A percentile compares a stretch with the other conserved stretches of the same genome.
phyloP scores from a whole-genome alignment of 768 basidiomycete genomes.

The Suillus luteus region DNA sequence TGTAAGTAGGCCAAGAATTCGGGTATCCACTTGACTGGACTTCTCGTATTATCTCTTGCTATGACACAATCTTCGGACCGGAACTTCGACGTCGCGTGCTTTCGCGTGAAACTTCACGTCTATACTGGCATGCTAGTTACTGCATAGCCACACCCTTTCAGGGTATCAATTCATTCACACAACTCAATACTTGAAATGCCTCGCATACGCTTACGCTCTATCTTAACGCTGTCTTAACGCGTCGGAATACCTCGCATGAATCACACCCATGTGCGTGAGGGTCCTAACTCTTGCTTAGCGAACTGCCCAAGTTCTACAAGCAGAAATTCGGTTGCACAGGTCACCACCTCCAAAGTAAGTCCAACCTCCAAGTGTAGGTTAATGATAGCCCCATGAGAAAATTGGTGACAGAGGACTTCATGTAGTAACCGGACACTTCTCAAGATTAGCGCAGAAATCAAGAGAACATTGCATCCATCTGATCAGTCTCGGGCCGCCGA shows the following conservation, averaged over 20 bases:
- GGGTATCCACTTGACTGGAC: neutral
- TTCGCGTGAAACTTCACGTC: neutral
- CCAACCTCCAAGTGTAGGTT: neutral
- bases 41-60: neutral
- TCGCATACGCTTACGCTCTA: neutral
- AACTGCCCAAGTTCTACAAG: neutral
- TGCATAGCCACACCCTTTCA: neutral
- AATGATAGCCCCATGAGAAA: slow-evolving; percentile 1
- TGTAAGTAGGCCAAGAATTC: neutral
- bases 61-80: slow-evolving; percentile 1
- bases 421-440: neutral
- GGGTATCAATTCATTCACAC: neutral
- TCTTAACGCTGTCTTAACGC: neutral
- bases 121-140: neutral
- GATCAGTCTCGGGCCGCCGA: slow-evolving; percentile 3
- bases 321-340: neutral
- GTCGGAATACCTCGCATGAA: neutral
- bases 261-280: neutral
- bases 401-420: neutral
- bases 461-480: neutral
- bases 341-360: neutral
- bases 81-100: neutral
- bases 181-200: neutral
- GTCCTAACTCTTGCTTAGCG: neutral
- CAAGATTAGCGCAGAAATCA: neutral